A percentile compares a stretch with the other conserved stretches of the same genome.
Conservation (phyloP, 345 rosid species). For the Brassica nigra region DNA sequence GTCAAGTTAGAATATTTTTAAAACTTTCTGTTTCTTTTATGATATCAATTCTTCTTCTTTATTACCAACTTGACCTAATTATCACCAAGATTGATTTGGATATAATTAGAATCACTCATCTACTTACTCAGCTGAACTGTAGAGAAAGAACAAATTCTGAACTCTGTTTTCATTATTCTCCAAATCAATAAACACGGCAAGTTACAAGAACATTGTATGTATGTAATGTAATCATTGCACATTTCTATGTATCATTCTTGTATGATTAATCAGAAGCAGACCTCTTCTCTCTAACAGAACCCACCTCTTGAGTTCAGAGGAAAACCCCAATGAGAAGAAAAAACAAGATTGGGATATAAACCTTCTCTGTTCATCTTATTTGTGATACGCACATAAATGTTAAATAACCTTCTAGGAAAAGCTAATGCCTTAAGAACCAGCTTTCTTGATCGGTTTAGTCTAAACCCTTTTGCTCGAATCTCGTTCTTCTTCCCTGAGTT, state of each 20-base stretch:
- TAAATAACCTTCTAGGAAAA: constrained; percentile 42
- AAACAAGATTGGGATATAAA: constrained; percentile 53
- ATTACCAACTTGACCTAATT: neutral
- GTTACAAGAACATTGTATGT: constrained; percentile 9
- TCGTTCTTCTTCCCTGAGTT: constrained; percentile 48
- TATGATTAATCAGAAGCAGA: neutral
- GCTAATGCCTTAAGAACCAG: constrained; percentile 53
- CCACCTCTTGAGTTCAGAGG: constrained; percentile 52
- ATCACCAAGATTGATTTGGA: neutral
- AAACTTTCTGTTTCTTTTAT: neutral
- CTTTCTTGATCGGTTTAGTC: constrained; percentile 57
- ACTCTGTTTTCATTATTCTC: neutral
- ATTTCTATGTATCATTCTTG: neutral
- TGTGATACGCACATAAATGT: constrained; percentile 47
- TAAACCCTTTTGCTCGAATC: constrained; percentile 50
- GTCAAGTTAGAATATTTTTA: neutral
- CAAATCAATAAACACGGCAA: neutral
- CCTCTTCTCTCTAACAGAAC: constrained; percentile 14
- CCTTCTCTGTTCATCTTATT: constrained; percentile 54
- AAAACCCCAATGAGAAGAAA: constrained; percentile 71
- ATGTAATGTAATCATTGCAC: constrained; percentile 9
- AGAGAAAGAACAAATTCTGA: neutral
- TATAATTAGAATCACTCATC: neutral
- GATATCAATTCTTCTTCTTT: neutral
- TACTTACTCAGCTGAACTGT: neutral